These are phyloP conservation scores for Pythium aristosporum DNA, from an alignment of 352 stramenopile species.

Conservation along the genomic window DNA sequence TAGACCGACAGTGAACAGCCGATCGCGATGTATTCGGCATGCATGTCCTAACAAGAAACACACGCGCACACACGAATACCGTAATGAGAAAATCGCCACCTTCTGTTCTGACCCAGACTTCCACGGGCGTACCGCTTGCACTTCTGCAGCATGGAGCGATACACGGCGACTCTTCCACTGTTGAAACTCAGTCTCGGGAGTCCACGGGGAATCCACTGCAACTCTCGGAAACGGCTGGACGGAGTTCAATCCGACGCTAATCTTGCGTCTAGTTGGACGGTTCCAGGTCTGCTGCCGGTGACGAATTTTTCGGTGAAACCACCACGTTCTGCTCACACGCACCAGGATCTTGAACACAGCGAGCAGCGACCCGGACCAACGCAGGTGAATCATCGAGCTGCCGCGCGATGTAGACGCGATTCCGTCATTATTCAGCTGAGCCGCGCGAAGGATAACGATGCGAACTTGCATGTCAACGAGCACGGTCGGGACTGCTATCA, in stretches of 20 bases:
- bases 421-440: not conserved
- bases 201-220: not conserved
- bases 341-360: slow-evolving; percentile 4
- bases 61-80: not conserved
- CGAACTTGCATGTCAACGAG: slow-evolving; percentile 30
- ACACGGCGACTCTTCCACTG: slow-evolving; percentile 31
- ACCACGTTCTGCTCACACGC: not conserved
- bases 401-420: not conserved
- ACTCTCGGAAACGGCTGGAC: not conserved
- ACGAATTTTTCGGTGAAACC: not conserved
- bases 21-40: slow-evolving; percentile 53
- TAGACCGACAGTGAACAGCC: slow-evolving; percentile 42
- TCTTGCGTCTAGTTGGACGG: not conserved
- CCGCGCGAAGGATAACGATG: slow-evolving; percentile 19
- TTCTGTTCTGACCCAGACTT: too few species aligned
- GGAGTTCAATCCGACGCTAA: not conserved
- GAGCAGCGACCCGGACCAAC: not conserved
- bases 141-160: slow-evolving; percentile 35
- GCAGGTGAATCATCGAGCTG: not conserved
- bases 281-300: not conserved
- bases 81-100: not conserved
- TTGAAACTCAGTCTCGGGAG: slow-evolving; percentile 18
- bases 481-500: slow-evolving; percentile 19
- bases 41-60: slow-evolving; percentile 33
- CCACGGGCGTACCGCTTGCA: slow-evolving; percentile 22